Conservation (phyloP, 441 rosid genomes). For the Euphorbia schlechtendalii region DNA sequence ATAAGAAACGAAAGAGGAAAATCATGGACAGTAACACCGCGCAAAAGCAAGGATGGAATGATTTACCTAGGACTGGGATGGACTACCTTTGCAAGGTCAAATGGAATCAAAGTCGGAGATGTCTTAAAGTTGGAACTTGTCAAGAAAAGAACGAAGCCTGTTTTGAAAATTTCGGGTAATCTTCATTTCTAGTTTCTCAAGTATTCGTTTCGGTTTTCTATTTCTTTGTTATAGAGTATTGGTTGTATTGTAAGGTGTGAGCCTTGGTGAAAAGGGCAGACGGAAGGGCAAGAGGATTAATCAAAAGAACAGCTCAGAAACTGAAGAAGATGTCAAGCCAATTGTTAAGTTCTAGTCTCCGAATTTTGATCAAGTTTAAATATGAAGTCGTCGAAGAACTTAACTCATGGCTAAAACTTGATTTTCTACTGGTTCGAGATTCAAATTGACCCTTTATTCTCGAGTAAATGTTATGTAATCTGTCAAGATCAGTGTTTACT, state of each 20-base stretch:
- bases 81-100: conserved; percentile 5
- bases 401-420: background rate
- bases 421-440: background rate
- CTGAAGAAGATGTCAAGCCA: conserved; percentile 1
- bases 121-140: conserved; percentile 11
- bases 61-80: background rate
- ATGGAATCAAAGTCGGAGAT: conserved; percentile 12
- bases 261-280: background rate
- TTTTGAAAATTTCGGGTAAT: conserved; percentile 5
- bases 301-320: background rate
- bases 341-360: background rate
- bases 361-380: background rate
- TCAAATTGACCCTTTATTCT: background rate
- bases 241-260: background rate
- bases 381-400: background rate
- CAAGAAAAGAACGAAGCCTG: conserved; percentile 6
- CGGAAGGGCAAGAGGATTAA: background rate
- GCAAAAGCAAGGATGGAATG: background rate
- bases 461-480: background rate
- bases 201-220: background rate
- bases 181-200: background rate
- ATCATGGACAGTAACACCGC: background rate
- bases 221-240: background rate
- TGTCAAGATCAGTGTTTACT: background rate
- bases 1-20: conserved; percentile 9